These are phyloP conservation scores for Phalaenopsis aphrodite DNA, from an alignment of 106 monocot genomes.

Conservation along the genomic window DNA sequence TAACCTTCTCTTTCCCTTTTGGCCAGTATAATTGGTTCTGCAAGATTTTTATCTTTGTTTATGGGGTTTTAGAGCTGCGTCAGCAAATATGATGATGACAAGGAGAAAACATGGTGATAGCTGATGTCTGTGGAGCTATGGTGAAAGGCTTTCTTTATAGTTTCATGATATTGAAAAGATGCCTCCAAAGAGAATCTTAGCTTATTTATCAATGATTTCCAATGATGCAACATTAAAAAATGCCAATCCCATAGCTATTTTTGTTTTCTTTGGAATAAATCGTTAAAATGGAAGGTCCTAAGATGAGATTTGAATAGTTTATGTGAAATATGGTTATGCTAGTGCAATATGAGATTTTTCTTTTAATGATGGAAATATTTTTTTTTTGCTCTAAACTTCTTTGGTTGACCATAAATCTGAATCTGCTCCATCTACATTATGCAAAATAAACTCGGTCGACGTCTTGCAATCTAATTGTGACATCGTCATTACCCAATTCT, in stretches of 20 bases:
- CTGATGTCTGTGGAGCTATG: no score
- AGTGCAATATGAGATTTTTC: neutral
- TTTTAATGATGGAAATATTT: neutral
- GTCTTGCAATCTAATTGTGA: neutral
- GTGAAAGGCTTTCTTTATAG: neutral
- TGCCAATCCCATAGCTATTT: neutral
- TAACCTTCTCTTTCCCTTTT: no score
- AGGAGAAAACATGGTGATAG: no score
- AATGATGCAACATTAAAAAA: neutral
- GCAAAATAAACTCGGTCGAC: neutral
- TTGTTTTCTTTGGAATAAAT: neutral
- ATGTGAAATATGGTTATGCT: no score
- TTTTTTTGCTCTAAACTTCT: neutral
- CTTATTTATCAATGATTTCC: neutral
- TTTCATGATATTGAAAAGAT: neutral
- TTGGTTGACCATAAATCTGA: neutral
- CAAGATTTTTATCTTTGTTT: no score
- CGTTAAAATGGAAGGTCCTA: neutral
- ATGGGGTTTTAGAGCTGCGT: no score
- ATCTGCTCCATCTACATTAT: neutral
- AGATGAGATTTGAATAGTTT: neutral
- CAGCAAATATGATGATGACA: no score
- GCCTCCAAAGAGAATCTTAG: neutral
- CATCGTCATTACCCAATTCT: neutral
- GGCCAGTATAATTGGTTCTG: no score